Conservation (phyloP, 352 stramenopile species). For the Pythium utonaiense region DNA sequence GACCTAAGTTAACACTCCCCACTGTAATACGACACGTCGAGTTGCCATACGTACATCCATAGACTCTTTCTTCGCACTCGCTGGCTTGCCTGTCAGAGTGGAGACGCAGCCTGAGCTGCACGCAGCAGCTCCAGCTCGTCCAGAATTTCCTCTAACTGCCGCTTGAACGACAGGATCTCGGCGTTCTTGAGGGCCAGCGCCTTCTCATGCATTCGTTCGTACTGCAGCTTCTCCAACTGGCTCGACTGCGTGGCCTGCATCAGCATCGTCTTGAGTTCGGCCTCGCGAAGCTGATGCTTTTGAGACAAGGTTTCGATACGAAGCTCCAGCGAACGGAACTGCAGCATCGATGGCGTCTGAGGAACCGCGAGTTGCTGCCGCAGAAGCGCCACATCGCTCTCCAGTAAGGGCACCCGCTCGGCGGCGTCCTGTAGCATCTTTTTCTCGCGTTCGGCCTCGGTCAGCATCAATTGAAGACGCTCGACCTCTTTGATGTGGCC, state of each 20-base stretch:
- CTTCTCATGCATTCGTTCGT: constrained; percentile 48
- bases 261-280: constrained; percentile 72
- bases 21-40: constrained; percentile 7
- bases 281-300: constrained; percentile 71
- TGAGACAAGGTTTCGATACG: constrained; percentile 72
- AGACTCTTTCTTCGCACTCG: no score
- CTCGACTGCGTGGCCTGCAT: constrained; percentile 57
- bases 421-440: constrained; percentile 28
- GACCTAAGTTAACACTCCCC: constrained; percentile 56
- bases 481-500: constrained; percentile 32
- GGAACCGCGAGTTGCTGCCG: constrained; percentile 45
- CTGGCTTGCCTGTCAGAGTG: no score
- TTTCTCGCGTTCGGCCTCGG: constrained; percentile 29
- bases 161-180: constrained; percentile 75
- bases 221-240: constrained; percentile 60
- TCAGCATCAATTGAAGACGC: constrained; percentile 27
- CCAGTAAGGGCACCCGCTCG: constrained; percentile 37
- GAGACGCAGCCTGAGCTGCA: neutral
- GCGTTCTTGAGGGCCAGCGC: constrained; percentile 71
- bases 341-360: constrained; percentile 73
- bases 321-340: constrained; percentile 71
- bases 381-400: constrained; percentile 49
- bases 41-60: neutral
- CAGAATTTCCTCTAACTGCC: constrained; percentile 58
- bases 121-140: constrained; percentile 39